phyloP scores from a whole-genome alignment of 768 basidiomycete genomes.

The Floccularia luteovirens region DNA sequence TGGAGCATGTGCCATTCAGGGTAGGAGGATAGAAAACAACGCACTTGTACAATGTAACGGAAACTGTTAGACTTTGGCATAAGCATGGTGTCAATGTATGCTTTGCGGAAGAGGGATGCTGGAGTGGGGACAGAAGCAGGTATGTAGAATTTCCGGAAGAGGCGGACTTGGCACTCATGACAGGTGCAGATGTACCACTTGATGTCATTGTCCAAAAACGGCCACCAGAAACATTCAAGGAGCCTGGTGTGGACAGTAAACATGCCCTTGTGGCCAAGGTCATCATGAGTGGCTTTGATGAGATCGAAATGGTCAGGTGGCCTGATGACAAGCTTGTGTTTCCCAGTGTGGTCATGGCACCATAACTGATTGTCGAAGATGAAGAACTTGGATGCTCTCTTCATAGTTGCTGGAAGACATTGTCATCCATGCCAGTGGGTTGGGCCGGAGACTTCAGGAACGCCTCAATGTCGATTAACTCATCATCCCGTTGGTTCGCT shows the following conservation, averaged over 20 bases:
- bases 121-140: slow-evolving; percentile 14
- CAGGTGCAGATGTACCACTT: slow-evolving; percentile 24
- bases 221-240: slow-evolving; percentile 19
- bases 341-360: slow-evolving; percentile 9
- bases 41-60: slow-evolving; percentile 18
- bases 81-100: slow-evolving; percentile 30
- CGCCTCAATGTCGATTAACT: neutral
- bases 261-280: slow-evolving; percentile 17
- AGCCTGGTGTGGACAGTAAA: slow-evolving; percentile 7
- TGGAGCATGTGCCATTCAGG: slow-evolving; percentile 12
- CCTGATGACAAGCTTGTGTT: slow-evolving; percentile 12
- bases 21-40: slow-evolving; percentile 11
- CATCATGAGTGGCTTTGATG: slow-evolving; percentile 14
- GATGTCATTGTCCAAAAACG: slow-evolving; percentile 16
- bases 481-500: neutral
- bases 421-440: neutral
- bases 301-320: slow-evolving; percentile 9
- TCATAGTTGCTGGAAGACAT: neutral
- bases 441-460: slow-evolving; percentile 3
- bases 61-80: slow-evolving; percentile 17
- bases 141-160: slow-evolving; percentile 13
- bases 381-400: slow-evolving; percentile 13
- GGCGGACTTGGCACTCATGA: slow-evolving; percentile 26
- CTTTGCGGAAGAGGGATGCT: slow-evolving; percentile 17
- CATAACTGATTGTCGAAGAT: slow-evolving; percentile 11